Percentiles rank a stretch among this genome's conserved stretches.
phyloP scores from a whole-genome alignment of 257 asterid species.

The Petunia axillaris region DNA sequence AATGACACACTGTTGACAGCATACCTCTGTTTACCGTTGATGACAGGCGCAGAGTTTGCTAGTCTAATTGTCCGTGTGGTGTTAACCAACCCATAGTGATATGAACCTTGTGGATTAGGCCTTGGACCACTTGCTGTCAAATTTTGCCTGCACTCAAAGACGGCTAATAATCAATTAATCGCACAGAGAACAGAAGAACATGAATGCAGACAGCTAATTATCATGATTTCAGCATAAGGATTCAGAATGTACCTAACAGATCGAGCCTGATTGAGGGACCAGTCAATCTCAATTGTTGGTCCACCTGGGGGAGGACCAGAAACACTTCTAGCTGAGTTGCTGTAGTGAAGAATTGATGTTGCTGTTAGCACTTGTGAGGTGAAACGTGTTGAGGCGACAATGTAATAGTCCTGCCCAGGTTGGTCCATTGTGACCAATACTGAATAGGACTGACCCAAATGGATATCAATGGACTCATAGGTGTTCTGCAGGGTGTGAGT shows the following conservation, averaged over 20 bases:
- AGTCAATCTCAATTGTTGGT: slow-evolving; percentile 48
- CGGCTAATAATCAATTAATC: neutral
- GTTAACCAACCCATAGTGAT: slow-evolving; percentile 55
- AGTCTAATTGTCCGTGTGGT: slow-evolving; percentile 47
- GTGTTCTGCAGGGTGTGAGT: slow-evolving; percentile 52
- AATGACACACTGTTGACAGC: slow-evolving; percentile 56
- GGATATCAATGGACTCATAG: slow-evolving; percentile 48
- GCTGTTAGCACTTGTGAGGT: slow-evolving; percentile 46
- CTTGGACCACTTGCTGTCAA: slow-evolving; percentile 57
- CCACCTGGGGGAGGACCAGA: slow-evolving; percentile 49
- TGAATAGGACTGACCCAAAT: slow-evolving; percentile 54
- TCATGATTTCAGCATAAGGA: neutral
- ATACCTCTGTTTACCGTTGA: slow-evolving; percentile 48
- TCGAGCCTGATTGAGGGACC: slow-evolving; percentile 62
- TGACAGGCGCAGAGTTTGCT: slow-evolving; percentile 43
- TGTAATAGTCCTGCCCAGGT: slow-evolving; percentile 43
- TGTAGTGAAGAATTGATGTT: slow-evolving; percentile 48
- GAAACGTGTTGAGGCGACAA: slow-evolving; percentile 49
- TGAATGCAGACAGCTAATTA: neutral
- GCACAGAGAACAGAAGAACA: neutral
- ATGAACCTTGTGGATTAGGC: slow-evolving; percentile 63
- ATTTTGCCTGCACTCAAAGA: slow-evolving; percentile 42
- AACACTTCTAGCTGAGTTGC: slow-evolving; percentile 40
- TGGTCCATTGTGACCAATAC: slow-evolving; percentile 49
- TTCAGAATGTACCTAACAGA: slow-evolving; percentile 45